Conservation (phyloP, 768 basidiomycete genomes). For the Galerina sulciceps region DNA sequence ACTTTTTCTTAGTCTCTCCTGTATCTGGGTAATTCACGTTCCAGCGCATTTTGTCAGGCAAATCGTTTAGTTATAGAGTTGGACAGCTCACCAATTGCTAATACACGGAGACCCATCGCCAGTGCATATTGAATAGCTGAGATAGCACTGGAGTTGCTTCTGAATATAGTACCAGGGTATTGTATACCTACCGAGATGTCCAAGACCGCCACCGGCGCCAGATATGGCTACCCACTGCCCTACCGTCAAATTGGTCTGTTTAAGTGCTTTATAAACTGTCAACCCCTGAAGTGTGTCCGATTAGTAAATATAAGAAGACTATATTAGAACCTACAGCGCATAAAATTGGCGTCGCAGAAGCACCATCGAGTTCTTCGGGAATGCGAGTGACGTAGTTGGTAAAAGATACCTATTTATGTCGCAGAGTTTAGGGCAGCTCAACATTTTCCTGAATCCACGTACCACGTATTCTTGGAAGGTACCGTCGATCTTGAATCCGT, state of each 20-base stretch:
- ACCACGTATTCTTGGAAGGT: conserved; percentile 72
- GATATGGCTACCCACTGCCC: conserved; percentile 79
- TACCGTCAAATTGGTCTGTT: conserved; percentile 56
- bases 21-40: conserved; percentile 61
- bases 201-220: conserved; percentile 80
- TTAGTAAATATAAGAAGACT: background rate
- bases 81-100: conserved; percentile 42
- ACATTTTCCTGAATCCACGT: conserved; percentile 16
- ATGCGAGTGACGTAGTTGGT: conserved; percentile 76
- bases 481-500: conserved; percentile 72
- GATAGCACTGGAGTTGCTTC: background rate
- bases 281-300: conserved; percentile 55
- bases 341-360: conserved; percentile 69
- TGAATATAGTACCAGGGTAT: background rate
- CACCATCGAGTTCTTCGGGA: conserved; percentile 64
- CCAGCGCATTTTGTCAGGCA: background rate
- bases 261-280: conserved; percentile 83
- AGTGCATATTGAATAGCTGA: conserved; percentile 79
- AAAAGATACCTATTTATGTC: conserved; percentile 52
- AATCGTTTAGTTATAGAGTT: background rate
- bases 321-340: conserved; percentile 56
- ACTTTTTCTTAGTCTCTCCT: conserved; percentile 66
- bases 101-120: conserved; percentile 74
- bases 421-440: background rate
- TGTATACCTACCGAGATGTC: conserved; percentile 60